Evolutionary conservation across 2,329 filamentous ascomycete species (phyloP).

Genomic region (Aureobasidium sp.): DNA sequence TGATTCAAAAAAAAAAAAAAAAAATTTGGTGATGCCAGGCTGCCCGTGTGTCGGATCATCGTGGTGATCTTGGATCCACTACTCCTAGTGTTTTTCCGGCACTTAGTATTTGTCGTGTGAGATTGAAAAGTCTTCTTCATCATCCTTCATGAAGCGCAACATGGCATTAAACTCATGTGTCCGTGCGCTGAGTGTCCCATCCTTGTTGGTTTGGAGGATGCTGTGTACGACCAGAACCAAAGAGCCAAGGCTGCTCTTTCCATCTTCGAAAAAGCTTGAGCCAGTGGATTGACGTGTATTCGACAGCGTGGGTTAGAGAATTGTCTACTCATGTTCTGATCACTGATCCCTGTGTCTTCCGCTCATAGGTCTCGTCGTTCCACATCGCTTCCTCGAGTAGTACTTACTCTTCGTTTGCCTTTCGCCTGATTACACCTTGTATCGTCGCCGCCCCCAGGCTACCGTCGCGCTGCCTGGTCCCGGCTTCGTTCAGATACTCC

Average conservation of each 20-base stretch:
- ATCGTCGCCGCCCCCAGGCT: too few relatives aligned
- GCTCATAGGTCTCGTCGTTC: too few relatives aligned
- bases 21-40: background rate
- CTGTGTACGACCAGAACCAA: constrained; percentile 3
- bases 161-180: constrained; percentile 4
- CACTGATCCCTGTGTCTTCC: too few relatives aligned
- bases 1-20: background rate
- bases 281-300: background rate
- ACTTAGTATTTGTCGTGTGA: background rate
- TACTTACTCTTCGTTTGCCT: too few relatives aligned
- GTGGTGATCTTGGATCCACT: background rate
- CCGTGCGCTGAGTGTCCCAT: constrained; percentile 13
- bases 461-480: too few relatives aligned
- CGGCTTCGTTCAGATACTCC: too few relatives aligned
- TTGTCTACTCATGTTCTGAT: too few relatives aligned
- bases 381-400: too few relatives aligned
- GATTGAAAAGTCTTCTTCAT: constrained; percentile 5
- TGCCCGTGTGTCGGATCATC: background rate
- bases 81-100: background rate
- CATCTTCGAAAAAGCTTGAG: too few relatives aligned
- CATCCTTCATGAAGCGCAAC: constrained; percentile 2
- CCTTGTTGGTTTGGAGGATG: constrained; percentile 12
- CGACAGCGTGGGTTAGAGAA: too few relatives aligned
- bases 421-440: too few relatives aligned
- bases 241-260: background rate